Evolutionary conservation across 2,329 filamentous ascomycete species (phyloP), one percentile per base, ranked within the genome.

Genomic region (Xylariaceae sp.): DNA sequence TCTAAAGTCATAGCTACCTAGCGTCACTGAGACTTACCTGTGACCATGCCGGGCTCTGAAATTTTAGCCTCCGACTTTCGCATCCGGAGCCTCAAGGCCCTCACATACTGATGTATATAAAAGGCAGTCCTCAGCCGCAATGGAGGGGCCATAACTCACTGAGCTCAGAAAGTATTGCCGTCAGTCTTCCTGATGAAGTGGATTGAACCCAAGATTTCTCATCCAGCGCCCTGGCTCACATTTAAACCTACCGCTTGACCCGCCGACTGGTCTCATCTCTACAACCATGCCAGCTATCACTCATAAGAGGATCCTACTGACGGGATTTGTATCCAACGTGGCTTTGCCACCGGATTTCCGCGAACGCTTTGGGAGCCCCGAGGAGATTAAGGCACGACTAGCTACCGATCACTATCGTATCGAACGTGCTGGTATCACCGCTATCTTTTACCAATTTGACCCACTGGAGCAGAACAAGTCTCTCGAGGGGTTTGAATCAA

Each of bases 381-480:
- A 55, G n/a, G 52, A 57, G 47, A 57, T 60, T 19, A 41, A 45
- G n/a, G 43, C 50, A 8, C 51, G 55, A 47, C 40, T 60, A 8
- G 50, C 45, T 11, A 40, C 30, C 9, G 57, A 57, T 27, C 49
- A 55, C 19, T 43, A 11, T 4, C 57, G 57, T n/a, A 57, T 60
- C 40, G 32, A 42, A 30, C 52, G 52, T 8, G 55, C 57, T 12
- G 57, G 57, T 6, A 53, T 60, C 41, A 53, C 50, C 11, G 19
- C 50, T 34, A 35, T 60, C 26, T 3, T 40, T 8, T 47, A 43
- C 32, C 47, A 46, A 4, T 11, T 60, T 4, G 34, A 55, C 34
- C 40, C 52, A 11, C 37, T 35, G 29, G 47, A 60, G 43, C 41
- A 49, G 40, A 55, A 60, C 39, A 53, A 57, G 45, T 35, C 31